Base-by-base conservation (phyloP, 805 yeast genomes). In the Sugiyamaella marilandica region DNA sequence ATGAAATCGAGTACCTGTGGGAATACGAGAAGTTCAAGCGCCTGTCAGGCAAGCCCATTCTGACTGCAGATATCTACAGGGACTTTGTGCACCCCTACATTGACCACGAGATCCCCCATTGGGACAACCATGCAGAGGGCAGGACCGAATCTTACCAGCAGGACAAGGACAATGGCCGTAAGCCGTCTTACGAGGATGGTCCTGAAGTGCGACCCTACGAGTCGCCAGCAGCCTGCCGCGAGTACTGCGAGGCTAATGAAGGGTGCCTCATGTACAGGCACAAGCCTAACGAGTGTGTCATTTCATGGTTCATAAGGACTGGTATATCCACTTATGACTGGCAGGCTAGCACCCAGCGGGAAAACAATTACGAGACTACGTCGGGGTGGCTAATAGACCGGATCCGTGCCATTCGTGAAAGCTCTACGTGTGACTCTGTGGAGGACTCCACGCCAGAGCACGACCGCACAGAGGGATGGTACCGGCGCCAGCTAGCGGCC, bases 381-480 rank as follows among this genome's bases (percentile, higher is more conserved):
- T 59, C 69, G 2, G 72, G 68, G 2, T 70, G 68, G 69, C 56
- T 54, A 48, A 41, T 67, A 10, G 72, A 69, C 31, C 57, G 68
- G 14, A 69, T 70, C 41, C 56, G 66, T 2, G 51, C 41, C n/a
- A 32, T 57, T 50, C 59, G 72, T 16, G 41, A 45, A 11, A 45
- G 36, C 2, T 31, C 53, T 11, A 21, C 26, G 13, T 67, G 71
- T 49, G 71, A 66, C 29, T 10, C 9, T 9, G 29, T 34, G 2
- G 45, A 9, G n/a, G n/a, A 18, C 26, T 18, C 29, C 21, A 11
- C 16, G n/a, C 37, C 5, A 5, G 37, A 34, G 16, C 4, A 41
- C n/a, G 45, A 41, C 34, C 21, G 26, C 14, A 13, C 47, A 11
- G 47, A 11, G 18, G 47, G 47, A 10, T 44, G 47, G 47, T 44